These are phyloP conservation scores for Mitragyna speciosa DNA, from an alignment of 257 asterid genomes.

Conservation along the genomic window DNA sequence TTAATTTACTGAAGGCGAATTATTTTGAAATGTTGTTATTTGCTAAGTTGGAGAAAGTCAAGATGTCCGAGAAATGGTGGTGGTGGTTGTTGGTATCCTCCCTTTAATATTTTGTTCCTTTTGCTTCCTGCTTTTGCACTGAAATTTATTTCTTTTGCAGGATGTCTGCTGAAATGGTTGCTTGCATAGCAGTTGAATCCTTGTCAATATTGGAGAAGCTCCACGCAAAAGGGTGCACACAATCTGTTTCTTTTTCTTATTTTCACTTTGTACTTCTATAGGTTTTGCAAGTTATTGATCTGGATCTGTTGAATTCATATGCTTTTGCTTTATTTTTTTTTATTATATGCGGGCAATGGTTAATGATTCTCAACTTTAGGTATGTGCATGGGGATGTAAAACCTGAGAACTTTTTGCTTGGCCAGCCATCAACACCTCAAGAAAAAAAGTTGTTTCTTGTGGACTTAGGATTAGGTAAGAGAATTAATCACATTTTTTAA, in stretches of 20 bases:
- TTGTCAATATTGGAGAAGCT: constrained; percentile 46
- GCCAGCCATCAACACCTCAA: constrained; percentile 45
- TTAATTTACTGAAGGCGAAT: not conserved
- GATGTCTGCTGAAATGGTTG: constrained; percentile 53
- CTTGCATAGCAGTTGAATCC: constrained; percentile 50
- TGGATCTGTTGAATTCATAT: not conserved
- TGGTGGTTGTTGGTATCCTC: not conserved
- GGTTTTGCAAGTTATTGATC: not conserved
- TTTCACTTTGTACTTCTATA: not conserved
- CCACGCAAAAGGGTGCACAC: constrained; percentile 43
- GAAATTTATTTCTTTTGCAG: constrained; percentile 18
- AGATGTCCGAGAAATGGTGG: not conserved
- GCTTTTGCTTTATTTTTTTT: not conserved
- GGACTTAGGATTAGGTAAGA: constrained; percentile 50
- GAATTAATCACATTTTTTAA: not conserved
- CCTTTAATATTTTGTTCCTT: not conserved
- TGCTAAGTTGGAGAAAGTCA: not conserved
- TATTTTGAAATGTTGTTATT: not conserved
- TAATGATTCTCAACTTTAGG: constrained; percentile 15
- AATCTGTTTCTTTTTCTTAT: not conserved
- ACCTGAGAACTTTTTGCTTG: constrained; percentile 53
- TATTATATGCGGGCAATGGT: not conserved
- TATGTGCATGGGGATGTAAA: constrained; percentile 56
- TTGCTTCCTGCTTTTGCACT: not conserved
- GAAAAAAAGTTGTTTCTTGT: constrained; percentile 55